Conservation (phyloP, 164 flowering plant species). For the Brasenia schreberi region DNA sequence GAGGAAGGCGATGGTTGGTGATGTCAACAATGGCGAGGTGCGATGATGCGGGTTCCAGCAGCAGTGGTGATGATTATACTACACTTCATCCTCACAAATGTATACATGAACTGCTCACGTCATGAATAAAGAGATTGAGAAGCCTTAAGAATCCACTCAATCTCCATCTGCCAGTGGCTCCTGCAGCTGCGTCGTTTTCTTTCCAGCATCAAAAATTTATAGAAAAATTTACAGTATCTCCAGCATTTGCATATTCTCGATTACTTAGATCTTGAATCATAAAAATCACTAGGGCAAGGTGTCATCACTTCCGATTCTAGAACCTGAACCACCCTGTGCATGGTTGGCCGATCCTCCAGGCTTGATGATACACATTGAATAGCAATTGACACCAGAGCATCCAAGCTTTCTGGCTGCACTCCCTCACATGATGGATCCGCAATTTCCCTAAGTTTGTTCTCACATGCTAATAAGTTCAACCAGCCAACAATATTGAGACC, state of each 20-base stretch:
- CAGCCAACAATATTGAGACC: too few species aligned
- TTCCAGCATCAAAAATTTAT: not conserved
- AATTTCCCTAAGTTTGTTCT: conserved; percentile 66
- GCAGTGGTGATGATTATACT: too few species aligned
- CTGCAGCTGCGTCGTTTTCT: not conserved
- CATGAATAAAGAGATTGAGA: not conserved
- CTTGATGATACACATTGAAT: conserved; percentile 74
- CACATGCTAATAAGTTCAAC: conserved; percentile 72
- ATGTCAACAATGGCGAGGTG: too few species aligned
- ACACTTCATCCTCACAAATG: not conserved
- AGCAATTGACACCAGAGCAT: conserved; percentile 66
- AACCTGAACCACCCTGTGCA: conserved; percentile 82
- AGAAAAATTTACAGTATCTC: not conserved
- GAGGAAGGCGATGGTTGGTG: too few species aligned
- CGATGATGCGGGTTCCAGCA: too few species aligned
- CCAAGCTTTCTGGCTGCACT: conserved; percentile 65
- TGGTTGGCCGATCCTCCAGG: conserved; percentile 88
- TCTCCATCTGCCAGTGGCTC: not conserved
- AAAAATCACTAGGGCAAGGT: conserved; percentile 93
- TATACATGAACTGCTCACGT: not conserved
- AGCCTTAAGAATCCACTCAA: not conserved
- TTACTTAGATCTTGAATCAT: conserved; percentile 46
- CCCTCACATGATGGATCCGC: conserved; percentile 72
- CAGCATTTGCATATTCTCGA: not conserved
- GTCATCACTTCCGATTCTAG: conserved; percentile 93